Conservation (phyloP, 768 basidiomycete genomes). For the Termitomyces sp. region DNA sequence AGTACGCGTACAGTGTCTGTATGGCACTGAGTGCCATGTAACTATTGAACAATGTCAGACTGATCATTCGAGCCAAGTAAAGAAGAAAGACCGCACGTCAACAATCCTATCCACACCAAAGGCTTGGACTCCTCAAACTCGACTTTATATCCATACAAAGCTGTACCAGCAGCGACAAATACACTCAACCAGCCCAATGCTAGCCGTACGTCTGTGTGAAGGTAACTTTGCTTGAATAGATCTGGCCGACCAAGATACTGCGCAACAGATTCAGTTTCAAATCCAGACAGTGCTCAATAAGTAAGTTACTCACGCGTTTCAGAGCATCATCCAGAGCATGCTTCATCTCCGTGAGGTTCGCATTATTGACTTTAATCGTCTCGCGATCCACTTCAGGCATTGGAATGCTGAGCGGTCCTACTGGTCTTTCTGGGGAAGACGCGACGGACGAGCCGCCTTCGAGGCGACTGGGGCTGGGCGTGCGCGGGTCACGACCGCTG, state of each 20-base stretch:
- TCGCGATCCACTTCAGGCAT: conserved; percentile 43
- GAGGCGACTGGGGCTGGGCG: conserved; percentile 15
- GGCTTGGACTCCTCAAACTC: conserved; percentile 90
- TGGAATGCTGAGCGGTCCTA: conserved; percentile 47
- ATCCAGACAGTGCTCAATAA: neutral
- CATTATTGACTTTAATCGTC: conserved; percentile 56
- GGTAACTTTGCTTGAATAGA: conserved; percentile 80
- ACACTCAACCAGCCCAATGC: conserved; percentile 84
- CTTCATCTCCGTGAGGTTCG: conserved; percentile 53
- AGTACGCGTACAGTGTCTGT: conserved; percentile 81
- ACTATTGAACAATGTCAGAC: conserved; percentile 31
- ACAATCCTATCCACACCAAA: conserved; percentile 72
- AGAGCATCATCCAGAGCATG: conserved; percentile 84
- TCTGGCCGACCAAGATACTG: conserved; percentile 79
- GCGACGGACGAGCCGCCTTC: conserved; percentile 16
- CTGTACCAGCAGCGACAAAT: conserved; percentile 74
- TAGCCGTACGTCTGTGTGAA: conserved; percentile 86
- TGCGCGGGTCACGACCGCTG: conserved; percentile 12
- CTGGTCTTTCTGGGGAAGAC: conserved; percentile 40
- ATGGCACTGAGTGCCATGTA: conserved; percentile 69
- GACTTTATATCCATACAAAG: conserved; percentile 79
- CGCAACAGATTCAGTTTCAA: conserved; percentile 1
- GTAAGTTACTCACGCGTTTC: conserved; percentile 58
- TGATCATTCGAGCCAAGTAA: neutral
- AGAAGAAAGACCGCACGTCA: conserved; percentile 47